Evolutionary conservation across 108 stramenopile species (phyloP), one percentile per base, ranked within the genome.

Genomic region (Fistulifera pelliculosa): DNA sequence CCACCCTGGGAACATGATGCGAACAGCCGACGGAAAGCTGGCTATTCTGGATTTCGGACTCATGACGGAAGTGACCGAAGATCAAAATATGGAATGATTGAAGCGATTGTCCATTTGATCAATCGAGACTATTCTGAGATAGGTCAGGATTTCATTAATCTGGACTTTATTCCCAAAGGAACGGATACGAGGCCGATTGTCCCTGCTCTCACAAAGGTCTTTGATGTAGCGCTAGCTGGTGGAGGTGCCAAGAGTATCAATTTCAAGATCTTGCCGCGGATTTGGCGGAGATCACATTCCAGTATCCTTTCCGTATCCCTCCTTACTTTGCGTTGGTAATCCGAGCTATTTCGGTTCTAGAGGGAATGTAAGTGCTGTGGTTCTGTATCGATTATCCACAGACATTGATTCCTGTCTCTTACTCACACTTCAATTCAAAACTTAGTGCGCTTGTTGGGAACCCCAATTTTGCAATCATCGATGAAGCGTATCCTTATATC

Each of bases 61-160:
- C n/a, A 93, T 94, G 94, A 93, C 94, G 18, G 80, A 94, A 55
- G 61, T 97, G 13, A 91, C 93, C 1, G 93, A 95, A 40, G 80
- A 94, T 66, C 92, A 94, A 87, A 88, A 65, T 93, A 91, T 50
- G 93, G 93, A 23, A 96, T 96, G 94, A 87, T 97, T 23, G 91
- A 94, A 65, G 94, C 96, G 2, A 90, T 97, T 66, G 93, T 85
- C 8, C 96, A 97, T 62, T 53, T 94, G 31, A 70, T 94, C 28
- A 92, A 97, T 40, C 80, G 93, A 48, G 96, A 97, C 63, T 97
- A 95, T 66, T 62, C 76, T 19, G 78, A 85, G 38, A 94, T 97
- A 61, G 93, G 94, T 24, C 87, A 94, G 56, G 96, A 97, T 58
- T 94, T 97, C 54, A 79, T 91, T 56, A 85, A 90, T 47, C 71